Base-by-base conservation (phyloP, 2,329 filamentous ascomycete genomes). In the Penicillium sumatraense region DNA sequence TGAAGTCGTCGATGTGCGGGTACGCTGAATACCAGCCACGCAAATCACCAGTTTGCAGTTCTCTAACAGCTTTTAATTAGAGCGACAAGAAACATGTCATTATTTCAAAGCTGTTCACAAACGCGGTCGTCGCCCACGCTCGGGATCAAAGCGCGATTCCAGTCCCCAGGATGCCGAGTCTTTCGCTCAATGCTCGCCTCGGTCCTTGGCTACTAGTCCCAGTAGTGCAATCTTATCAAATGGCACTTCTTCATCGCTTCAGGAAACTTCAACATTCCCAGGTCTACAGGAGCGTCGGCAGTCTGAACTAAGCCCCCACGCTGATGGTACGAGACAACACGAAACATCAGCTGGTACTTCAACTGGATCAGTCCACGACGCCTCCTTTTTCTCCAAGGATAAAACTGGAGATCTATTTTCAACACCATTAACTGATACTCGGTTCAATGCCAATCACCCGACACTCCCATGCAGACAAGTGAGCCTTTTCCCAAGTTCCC, bases 41-140 rank as follows among this genome's bases (percentile, higher is more conserved):
- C 2, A 14, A 18, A n/a, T 20, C 23, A 13, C n/a, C 5, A 9
- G 10, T 11, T 5, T 33, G 2, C 4, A 4, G n/a, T 23, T 11
- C 6, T 40, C 33, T 49, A 20, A 53, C 20, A 40, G 11, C 1
- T 9, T 20, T 7, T n/a, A n/a, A n/a, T 9, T 33, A 66, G 63
- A 60, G 16, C 58, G 59, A 6, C 45, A 57, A 2, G 58, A 60
- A n/a, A 21, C 53, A 13, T 69, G 67, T 26, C 53, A 64, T 13
- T 69, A 66, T 29, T 54, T 59, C 26, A 62, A 66, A 16, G 56
- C 48, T 23, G 52, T 64, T 8, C 61, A 61, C 44, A 69, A 65
- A 36, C 62, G 67, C 8, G 67, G 66, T 42, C 63, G 61, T 8
- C 51, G 51, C 16, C 59, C 59, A 26, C 46, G 58, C 16, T 49